Conservation (phyloP, 1,284 basidiomycete species). For the Melampsora larici-populina region DNA sequence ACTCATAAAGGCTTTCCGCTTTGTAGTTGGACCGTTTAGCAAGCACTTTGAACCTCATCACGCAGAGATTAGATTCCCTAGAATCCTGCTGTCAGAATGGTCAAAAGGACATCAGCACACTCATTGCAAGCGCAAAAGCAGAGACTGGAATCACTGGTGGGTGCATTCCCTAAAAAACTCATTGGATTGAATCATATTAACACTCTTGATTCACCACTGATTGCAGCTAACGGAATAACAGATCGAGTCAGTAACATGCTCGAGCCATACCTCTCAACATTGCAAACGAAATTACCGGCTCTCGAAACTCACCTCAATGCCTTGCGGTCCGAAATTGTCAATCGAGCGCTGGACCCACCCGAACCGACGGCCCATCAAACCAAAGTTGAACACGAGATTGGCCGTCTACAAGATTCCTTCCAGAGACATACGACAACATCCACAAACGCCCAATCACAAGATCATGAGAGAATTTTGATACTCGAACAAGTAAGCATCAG, state of each 20-base stretch:
- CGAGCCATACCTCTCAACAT: background rate
- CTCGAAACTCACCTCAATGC: background rate
- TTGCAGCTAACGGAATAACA: background rate
- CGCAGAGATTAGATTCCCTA: background rate
- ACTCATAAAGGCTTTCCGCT: background rate
- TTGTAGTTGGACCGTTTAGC: background rate
- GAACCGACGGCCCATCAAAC: background rate
- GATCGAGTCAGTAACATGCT: background rate
- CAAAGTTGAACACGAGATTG: background rate
- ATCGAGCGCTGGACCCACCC: background rate
- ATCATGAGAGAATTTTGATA: background rate
- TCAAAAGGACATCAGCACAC: background rate
- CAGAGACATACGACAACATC: background rate
- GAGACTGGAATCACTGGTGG: background rate
- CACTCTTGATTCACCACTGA: background rate
- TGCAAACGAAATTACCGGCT: background rate
- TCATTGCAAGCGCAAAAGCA: background rate
- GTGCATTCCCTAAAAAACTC: background rate
- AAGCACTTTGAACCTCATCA: background rate
- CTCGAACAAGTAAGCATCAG: background rate
- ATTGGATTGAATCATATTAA: background rate
- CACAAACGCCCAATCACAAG: background rate
- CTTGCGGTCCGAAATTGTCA: background rate
- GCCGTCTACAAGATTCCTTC: background rate
- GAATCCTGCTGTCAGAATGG: background rate